Base-by-base conservation (phyloP, 306 rosid species). In the Spatholobus suberectus region DNA sequence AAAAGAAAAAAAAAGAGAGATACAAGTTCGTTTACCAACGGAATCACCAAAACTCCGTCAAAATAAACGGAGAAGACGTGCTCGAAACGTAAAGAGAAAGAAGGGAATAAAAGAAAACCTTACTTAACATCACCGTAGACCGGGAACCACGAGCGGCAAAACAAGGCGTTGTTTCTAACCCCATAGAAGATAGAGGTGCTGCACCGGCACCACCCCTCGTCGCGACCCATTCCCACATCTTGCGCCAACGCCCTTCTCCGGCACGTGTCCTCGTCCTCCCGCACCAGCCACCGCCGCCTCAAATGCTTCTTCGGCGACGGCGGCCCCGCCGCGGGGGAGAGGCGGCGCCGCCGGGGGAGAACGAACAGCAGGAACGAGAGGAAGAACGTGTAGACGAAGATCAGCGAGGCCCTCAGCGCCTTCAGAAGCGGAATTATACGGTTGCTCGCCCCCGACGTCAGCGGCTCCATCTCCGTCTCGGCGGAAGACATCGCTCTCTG, bases 401-500 rank as follows among this genome's bases (percentile, higher is more conserved):
- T 29, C 52, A 96, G 79, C 21, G 90, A 88, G 5, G 89, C 81
- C 78, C 91, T 79, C 0, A 96, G 65, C 4, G 98, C 68, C 83
- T 85, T 96, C 13, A 96, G 83, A 71, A 94, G 81, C 21, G 99
- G 99, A 68, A 96, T 92, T 55, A 96, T 96, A 69, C 99, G 98
- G 83, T 92, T 94, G 92, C 99, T 96, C 1, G 99, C 99, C 5
- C 99, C 99, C 8, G 99, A 96, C 67, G 99, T 96, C 32, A 96
- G 90, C 35, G 85, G 99, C 80, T 96, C 99, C 93, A 94, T 88
- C 89, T 79, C 93, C 61, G 70, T 79, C 75, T 87, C 90, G 59
- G 87, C 81, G 89, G 83, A 74, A 41, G 85, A 32, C 91, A 92
- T 91, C 85, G 87, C 85, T 57, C 10, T 29, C 77, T 54, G 49